These are phyloP conservation scores for Betula pendula DNA, from an alignment of 306 rosid species.

Conservation along the genomic window DNA sequence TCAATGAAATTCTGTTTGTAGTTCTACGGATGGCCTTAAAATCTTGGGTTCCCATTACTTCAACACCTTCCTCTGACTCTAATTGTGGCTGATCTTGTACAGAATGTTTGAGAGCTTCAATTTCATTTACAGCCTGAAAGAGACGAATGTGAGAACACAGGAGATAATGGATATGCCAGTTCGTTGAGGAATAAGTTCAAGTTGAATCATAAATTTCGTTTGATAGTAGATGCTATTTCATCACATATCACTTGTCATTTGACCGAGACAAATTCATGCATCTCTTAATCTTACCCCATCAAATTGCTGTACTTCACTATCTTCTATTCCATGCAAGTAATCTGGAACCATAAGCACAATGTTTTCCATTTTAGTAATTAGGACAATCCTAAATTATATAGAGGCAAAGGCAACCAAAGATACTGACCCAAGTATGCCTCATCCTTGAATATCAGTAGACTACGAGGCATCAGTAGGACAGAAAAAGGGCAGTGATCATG, in stretches of 20 bases:
- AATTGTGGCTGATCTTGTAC: constrained; percentile 22
- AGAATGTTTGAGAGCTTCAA: constrained; percentile 41
- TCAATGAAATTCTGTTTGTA: constrained; percentile 64
- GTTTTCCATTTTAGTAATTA: constrained; percentile 12
- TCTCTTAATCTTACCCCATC: constrained; percentile 52
- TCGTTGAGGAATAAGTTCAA: background rate
- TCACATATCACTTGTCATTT: constrained; percentile 1
- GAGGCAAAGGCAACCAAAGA: constrained; percentile 10
- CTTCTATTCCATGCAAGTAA: constrained; percentile 81
- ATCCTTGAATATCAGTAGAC: constrained; percentile 85
- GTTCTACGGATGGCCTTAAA: constrained; percentile 49
- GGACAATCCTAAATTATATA: background rate
- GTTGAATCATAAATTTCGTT: constrained; percentile 4
- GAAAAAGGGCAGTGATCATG: constrained; percentile 57
- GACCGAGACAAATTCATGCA: background rate
- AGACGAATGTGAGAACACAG: constrained; percentile 23
- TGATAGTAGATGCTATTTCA: background rate
- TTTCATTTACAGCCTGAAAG: constrained; percentile 69
- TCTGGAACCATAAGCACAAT: constrained; percentile 43
- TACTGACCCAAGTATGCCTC: constrained; percentile 72
- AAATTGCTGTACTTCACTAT: constrained; percentile 47
- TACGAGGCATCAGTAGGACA: constrained; percentile 72
- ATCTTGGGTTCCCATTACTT: constrained; percentile 28
- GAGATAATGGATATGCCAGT: constrained; percentile 5
- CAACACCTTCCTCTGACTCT: constrained; percentile 31